Evolutionary conservation across 768 basidiomycete genomes (phyloP).

Genomic region (Mycena crocata): DNA sequence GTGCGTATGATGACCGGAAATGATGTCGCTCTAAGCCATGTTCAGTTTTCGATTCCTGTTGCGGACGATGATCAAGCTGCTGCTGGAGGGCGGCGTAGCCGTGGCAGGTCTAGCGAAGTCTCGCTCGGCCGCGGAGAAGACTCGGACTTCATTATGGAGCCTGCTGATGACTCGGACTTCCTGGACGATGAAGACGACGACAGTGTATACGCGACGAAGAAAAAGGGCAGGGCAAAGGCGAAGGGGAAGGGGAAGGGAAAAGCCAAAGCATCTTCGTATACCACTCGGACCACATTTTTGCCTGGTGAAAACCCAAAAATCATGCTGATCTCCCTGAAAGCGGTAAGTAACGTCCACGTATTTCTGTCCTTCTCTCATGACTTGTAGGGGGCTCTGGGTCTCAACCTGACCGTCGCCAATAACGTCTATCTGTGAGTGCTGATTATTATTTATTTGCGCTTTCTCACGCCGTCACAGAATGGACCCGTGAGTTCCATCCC

Average conservation of each 20-base stretch:
- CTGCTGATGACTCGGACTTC: constrained; percentile 45
- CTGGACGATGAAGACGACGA: constrained; percentile 48
- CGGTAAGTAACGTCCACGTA: constrained; percentile 46
- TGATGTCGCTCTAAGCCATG: background rate
- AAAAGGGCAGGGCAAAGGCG: constrained; percentile 55
- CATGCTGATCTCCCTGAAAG: constrained; percentile 90
- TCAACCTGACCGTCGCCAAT: constrained; percentile 91
- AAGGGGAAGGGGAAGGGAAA: constrained; percentile 34
- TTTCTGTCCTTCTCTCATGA: constrained; percentile 3
- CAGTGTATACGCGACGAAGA: constrained; percentile 34
- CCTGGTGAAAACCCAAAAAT: constrained; percentile 71
- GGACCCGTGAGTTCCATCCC: constrained; percentile 77
- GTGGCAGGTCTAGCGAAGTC: constrained; percentile 19
- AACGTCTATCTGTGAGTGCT: constrained; percentile 80
- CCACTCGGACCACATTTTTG: constrained; percentile 26
- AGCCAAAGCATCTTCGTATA: constrained; percentile 10
- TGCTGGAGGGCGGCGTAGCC: constrained; percentile 27
- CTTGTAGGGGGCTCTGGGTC: constrained; percentile 78
- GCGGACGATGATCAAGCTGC: constrained; percentile 45
- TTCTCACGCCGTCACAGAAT: constrained; percentile 59
- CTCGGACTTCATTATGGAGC: constrained; percentile 46
- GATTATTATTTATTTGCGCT: background rate
- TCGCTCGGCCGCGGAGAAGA: constrained; percentile 18
- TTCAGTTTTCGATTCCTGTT: constrained; percentile 74
- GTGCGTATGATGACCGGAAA: background rate